These are phyloP conservation scores for Detonula confervacea DNA, from an alignment of 352 stramenopile species.

Conservation along the genomic window DNA sequence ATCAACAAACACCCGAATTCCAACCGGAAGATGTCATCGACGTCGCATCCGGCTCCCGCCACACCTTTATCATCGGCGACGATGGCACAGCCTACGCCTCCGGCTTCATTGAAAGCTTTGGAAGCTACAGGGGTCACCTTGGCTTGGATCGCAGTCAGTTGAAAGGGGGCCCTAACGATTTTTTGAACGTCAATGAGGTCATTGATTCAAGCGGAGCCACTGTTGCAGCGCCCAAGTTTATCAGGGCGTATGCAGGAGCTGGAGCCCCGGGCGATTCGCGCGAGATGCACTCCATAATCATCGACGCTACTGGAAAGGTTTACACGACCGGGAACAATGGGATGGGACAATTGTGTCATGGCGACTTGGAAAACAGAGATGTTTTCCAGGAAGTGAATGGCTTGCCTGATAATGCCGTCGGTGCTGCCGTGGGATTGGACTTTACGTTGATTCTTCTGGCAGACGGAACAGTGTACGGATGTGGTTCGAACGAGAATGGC, in stretches of 20 bases:
- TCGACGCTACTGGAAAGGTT: constrained; percentile 30
- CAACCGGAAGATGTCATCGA: constrained; percentile 27
- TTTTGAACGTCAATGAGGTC: constrained; percentile 14
- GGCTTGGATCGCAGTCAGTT: constrained; percentile 21
- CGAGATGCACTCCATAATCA: constrained; percentile 49
- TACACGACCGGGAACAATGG: constrained; percentile 43
- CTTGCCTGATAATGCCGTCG: constrained; percentile 21
- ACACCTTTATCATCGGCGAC: constrained; percentile 41
- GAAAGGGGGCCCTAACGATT: constrained; percentile 24
- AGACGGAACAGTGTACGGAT: constrained; percentile 43
- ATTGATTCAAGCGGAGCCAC: constrained; percentile 6
- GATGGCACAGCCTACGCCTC: constrained; percentile 18
- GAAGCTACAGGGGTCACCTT: constrained; percentile 36
- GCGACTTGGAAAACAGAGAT: constrained; percentile 21
- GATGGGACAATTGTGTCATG: constrained; percentile 43
- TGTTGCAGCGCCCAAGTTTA: constrained; percentile 28
- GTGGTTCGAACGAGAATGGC: constrained; percentile 48
- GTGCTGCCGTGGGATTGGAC: constrained; percentile 36
- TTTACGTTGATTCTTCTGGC: constrained; percentile 40
- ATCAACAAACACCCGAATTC: constrained; percentile 23
- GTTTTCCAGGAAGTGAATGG: constrained; percentile 13
- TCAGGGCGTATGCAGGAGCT: constrained; percentile 29
- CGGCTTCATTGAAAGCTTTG: constrained; percentile 49
- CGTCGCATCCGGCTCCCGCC: constrained; percentile 29
- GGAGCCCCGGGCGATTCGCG: constrained; percentile 36